Percentiles rank a stretch among this genome's conserved stretches.
Evolutionary conservation across 257 asterid genomes (phyloP).

Genomic region (Solanum chaucha): DNA sequence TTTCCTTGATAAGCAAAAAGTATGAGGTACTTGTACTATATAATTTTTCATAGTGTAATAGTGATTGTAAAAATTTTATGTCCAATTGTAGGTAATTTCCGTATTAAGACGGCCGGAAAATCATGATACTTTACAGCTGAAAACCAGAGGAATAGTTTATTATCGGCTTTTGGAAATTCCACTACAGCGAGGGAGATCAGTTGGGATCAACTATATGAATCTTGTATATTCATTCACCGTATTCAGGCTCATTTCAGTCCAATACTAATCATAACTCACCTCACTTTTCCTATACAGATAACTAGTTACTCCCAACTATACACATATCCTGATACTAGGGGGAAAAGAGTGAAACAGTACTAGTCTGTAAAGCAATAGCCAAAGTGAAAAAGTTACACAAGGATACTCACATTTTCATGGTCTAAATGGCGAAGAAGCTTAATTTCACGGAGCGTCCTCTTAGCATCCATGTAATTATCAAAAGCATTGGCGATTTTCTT

Average conservation of each 20-base stretch:
- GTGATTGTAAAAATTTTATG: no score
- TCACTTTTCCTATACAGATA: neutral
- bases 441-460: conserved; percentile 89
- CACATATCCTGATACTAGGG: neutral
- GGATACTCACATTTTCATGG: conserved; percentile 68
- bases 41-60: no score
- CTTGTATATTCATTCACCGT: neutral
- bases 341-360: neutral
- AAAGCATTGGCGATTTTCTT: conserved; percentile 93
- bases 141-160: neutral
- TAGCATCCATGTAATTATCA: conserved; percentile 88
- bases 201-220: neutral
- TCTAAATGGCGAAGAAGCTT: conserved; percentile 95
- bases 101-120: neutral
- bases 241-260: neutral
- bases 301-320: neutral
- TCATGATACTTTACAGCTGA: neutral
- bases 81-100: neutral
- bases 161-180: neutral
- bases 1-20: neutral
- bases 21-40: neutral
- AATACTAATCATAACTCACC: neutral
- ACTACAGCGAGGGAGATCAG: neutral
- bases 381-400: no score
- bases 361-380: neutral